A percentile compares a stretch with the other conserved stretches of the same genome.
Conservation (phyloP, 257 asterid genomes). For the Scutellaria barbata region DNA sequence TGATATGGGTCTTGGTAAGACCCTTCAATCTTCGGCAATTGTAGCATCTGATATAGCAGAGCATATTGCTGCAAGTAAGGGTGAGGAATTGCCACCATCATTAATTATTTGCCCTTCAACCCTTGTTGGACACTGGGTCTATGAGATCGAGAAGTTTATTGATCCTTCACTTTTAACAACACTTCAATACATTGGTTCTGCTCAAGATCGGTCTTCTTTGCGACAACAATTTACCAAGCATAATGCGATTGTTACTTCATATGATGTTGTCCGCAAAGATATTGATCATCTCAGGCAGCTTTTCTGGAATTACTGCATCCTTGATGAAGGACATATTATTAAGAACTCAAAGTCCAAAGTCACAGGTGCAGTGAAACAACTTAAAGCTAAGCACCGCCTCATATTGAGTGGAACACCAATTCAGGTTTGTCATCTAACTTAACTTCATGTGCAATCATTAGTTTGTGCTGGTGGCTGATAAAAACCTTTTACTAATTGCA, state of each 20-base stretch:
- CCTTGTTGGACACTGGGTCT: conserved; percentile 98
- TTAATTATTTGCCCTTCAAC: conserved; percentile 94
- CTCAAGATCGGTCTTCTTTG: conserved; percentile 79
- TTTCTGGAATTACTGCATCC: conserved; percentile 92
- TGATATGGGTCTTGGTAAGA: conserved; percentile 99
- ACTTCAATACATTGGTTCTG: conserved; percentile 95
- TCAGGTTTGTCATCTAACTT: conserved; percentile 64
- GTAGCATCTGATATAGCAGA: conserved; percentile 96
- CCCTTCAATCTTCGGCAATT: conserved; percentile 97
- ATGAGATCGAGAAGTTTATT: conserved; percentile 97
- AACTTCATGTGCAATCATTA: conserved; percentile 31
- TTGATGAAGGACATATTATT: conserved; percentile 97
- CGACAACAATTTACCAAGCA: conserved; percentile 71
- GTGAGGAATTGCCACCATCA: conserved; percentile 72
- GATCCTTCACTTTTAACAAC: conserved; percentile 85
- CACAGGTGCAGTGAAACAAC: conserved; percentile 88
- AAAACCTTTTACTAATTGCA: conserved; percentile 55
- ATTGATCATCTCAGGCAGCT: conserved; percentile 70
- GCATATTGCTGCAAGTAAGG: conserved; percentile 62
- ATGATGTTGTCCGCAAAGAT: conserved; percentile 96
- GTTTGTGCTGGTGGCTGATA: conserved; percentile 38
- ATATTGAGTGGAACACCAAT: conserved; percentile 98
- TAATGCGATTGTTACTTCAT: conserved; percentile 86
- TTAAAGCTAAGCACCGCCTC: conserved; percentile 96
- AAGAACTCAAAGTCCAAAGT: conserved; percentile 93